Evolutionary conservation across 2,329 filamentous ascomycete genomes (phyloP).

Genomic region (Aspergillus neoniger): DNA sequence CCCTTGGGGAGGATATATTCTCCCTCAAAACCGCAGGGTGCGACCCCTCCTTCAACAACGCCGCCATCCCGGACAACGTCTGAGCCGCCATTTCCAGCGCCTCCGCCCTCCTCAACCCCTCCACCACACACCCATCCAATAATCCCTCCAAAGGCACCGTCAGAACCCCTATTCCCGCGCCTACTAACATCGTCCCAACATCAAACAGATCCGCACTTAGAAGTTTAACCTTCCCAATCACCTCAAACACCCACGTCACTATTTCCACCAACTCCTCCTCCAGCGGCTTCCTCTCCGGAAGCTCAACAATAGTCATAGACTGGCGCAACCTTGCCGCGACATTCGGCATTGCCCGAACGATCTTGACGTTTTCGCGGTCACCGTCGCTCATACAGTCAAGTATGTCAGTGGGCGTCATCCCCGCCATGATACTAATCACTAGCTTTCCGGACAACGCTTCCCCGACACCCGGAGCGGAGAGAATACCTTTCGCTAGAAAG

Average conservation of each 20-base stretch:
- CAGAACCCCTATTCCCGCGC: constrained; percentile 61
- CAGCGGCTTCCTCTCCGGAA: constrained; percentile 42
- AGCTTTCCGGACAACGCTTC: constrained; percentile 48
- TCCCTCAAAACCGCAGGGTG: constrained; percentile 63
- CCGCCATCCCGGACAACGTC: constrained; percentile 60
- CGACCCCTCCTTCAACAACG: constrained; percentile 58
- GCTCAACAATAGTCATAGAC: constrained; percentile 53
- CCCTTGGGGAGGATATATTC: constrained; percentile 63
- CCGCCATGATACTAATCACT: constrained; percentile 53
- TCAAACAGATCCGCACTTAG: constrained; percentile 58
- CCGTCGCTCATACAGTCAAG: constrained; percentile 31
- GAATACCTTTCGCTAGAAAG: constrained; percentile 42
- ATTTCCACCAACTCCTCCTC: constrained; percentile 44
- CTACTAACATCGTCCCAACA: constrained; percentile 59
- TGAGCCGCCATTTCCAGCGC: constrained; percentile 64
- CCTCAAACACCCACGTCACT: constrained; percentile 54
- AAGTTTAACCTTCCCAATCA: constrained; percentile 50
- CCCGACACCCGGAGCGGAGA: constrained; percentile 38
- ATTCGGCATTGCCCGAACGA: constrained; percentile 50
- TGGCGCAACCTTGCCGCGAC: constrained; percentile 48
- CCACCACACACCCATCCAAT: constrained; percentile 63
- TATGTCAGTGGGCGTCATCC: constrained; percentile 43
- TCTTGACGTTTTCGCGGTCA: background rate
- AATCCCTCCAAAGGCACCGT: constrained; percentile 63
- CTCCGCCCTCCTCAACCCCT: constrained; percentile 62